Conservation (phyloP, 2,329 filamentous ascomycete genomes). For the Aureobasidium musti region DNA sequence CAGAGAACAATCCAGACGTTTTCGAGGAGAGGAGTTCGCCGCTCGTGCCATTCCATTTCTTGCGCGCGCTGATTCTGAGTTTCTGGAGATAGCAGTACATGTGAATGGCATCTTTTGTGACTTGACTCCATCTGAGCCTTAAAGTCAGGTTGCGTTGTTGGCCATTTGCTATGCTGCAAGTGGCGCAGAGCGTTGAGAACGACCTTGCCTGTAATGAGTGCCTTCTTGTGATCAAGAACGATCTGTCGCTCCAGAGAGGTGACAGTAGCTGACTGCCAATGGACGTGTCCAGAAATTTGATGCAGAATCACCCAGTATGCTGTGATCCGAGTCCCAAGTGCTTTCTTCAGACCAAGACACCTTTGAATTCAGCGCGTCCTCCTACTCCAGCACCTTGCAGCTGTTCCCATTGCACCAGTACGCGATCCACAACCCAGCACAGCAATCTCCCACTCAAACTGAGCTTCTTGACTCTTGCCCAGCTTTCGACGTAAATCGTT, state of each 20-base stretch:
- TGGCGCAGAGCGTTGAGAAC: background rate
- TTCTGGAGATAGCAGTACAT: slow-evolving; percentile 7
- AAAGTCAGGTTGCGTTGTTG: background rate
- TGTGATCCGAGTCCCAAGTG: background rate
- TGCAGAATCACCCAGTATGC: background rate
- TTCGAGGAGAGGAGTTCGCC: background rate
- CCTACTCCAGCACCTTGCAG: slow-evolving; percentile 55
- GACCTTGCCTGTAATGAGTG: background rate
- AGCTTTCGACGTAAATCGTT: slow-evolving; percentile 87
- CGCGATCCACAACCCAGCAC: slow-evolving; percentile 69
- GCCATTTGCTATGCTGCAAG: background rate
- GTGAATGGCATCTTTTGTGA: slow-evolving; percentile 13
- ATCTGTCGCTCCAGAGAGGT: background rate
- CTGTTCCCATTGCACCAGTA: slow-evolving; percentile 77
- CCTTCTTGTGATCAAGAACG: background rate
- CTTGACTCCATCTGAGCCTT: background rate
- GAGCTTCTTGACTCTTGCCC: slow-evolving; percentile 78
- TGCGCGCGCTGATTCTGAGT: background rate
- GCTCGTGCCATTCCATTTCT: background rate
- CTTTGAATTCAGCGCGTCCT: slow-evolving; percentile 48
- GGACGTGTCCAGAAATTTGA: background rate
- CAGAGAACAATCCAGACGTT: background rate
- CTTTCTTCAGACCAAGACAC: slow-evolving; percentile 36
- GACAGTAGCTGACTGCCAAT: background rate
- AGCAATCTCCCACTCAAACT: slow-evolving; percentile 84